Evolutionary conservation across 768 basidiomycete genomes (phyloP).

Genomic region (Lentinula raphanica): DNA sequence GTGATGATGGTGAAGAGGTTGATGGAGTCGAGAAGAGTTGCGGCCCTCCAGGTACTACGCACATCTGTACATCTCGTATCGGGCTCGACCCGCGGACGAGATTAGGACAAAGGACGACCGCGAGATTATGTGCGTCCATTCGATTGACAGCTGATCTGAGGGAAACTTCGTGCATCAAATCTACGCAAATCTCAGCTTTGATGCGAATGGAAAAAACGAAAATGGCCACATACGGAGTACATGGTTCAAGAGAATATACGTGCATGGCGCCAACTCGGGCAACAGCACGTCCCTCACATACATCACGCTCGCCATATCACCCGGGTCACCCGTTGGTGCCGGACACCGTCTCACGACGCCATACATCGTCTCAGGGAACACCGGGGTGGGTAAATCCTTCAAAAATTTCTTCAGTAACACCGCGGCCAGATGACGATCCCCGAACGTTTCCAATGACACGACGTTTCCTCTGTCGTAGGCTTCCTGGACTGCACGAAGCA

Average conservation of each 20-base stretch:
- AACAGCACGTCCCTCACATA: constrained; percentile 70
- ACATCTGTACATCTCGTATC: constrained; percentile 70
- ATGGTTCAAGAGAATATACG: constrained; percentile 68
- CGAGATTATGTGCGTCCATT: constrained; percentile 82
- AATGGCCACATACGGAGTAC: constrained; percentile 48
- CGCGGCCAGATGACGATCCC: constrained; percentile 75
- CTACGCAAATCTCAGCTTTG: constrained; percentile 32
- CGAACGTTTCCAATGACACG: constrained; percentile 70
- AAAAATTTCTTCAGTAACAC: constrained; percentile 85
- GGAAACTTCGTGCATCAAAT: constrained; percentile 77
- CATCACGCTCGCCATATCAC: constrained; percentile 50
- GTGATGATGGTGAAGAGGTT: constrained; percentile 9
- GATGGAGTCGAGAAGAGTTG: constrained; percentile 24
- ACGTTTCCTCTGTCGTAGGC: constrained; percentile 85
- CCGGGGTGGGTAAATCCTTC: constrained; percentile 70
- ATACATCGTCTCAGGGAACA: constrained; percentile 72
- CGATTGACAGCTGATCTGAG: constrained; percentile 58
- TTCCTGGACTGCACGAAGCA: constrained; percentile 71
- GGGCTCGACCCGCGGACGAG: constrained; percentile 68
- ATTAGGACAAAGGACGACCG: constrained; percentile 76
- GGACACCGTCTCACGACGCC: constrained; percentile 67
- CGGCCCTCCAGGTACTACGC: constrained; percentile 51
- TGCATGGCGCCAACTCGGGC: constrained; percentile 63
- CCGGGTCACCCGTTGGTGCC: constrained; percentile 39
- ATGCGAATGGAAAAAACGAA: neutral